Percentiles rank a stretch among this genome's conserved stretches.
Evolutionary conservation across 2,329 filamentous ascomycete genomes (phyloP).

Genomic region (Hypoxylon sp.): DNA sequence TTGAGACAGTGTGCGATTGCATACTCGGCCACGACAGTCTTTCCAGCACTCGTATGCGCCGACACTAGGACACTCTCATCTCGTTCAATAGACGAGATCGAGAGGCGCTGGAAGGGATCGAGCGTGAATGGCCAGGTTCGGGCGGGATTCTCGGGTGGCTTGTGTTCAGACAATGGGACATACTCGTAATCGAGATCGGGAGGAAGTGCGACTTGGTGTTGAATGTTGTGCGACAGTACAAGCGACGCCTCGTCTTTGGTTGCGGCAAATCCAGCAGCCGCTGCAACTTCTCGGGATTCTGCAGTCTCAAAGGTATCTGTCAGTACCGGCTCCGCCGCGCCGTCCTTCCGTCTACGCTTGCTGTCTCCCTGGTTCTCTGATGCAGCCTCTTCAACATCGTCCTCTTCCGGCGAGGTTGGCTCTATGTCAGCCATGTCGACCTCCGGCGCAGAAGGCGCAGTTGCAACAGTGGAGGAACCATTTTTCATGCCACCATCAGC

Average conservation of each 20-base stretch:
- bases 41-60: constrained; percentile 96
- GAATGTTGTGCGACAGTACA: constrained; percentile 95
- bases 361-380: constrained; percentile 65
- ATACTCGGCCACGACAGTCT: constrained; percentile 98
- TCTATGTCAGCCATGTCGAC: constrained; percentile 54
- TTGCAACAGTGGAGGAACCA: constrained; percentile 47
- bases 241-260: constrained; percentile 76
- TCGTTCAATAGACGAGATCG: constrained; percentile 93
- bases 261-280: constrained; percentile 77
- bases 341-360: constrained; percentile 76
- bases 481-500: constrained; percentile 83
- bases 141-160: constrained; percentile 88
- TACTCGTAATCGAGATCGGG: constrained; percentile 96
- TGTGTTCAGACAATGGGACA: constrained; percentile 94
- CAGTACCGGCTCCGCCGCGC: constrained; percentile 82
- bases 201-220: constrained; percentile 95
- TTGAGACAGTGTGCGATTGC: constrained; percentile 97
- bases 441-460: constrained; percentile 56
- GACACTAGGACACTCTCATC: constrained; percentile 98
- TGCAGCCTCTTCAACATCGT: constrained; percentile 53
- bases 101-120: constrained; percentile 96
- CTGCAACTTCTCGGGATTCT: constrained; percentile 90
- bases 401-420: constrained; percentile 57
- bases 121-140: constrained; percentile 89
- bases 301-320: constrained; percentile 96